phyloP scores from a whole-genome alignment of 495 filamentous ascomycete species.

The Penicillium paxilli region DNA sequence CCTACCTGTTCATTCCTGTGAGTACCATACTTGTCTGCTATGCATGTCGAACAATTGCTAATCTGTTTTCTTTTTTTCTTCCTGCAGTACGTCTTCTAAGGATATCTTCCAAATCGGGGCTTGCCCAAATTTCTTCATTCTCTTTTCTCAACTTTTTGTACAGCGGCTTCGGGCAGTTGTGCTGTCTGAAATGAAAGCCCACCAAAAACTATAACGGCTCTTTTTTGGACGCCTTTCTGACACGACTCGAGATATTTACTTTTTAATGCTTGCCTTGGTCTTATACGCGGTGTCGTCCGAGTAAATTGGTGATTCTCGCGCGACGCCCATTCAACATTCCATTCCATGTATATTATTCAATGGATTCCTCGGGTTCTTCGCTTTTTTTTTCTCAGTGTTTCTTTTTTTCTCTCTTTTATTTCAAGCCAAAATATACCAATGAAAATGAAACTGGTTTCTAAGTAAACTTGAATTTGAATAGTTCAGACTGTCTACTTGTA shows the following conservation, averaged over 20 bases:
- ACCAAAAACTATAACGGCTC: constrained; percentile 10
- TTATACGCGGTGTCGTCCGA: not conserved
- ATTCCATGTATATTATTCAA: constrained; percentile 31
- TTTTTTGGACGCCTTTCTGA: constrained; percentile 3
- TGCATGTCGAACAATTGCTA: not conserved
- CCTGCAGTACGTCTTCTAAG: constrained; percentile 38
- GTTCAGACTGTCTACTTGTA: no score
- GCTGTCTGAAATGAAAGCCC: constrained; percentile 6
- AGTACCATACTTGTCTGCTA: constrained; percentile 37
- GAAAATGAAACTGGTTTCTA: not conserved
- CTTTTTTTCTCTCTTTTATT: not conserved
- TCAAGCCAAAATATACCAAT: not conserved
- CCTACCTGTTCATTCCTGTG: constrained; percentile 96
- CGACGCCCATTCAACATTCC: constrained; percentile 7
- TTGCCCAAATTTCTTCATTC: not conserved
- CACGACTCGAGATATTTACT: constrained; percentile 20
- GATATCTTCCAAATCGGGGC: not conserved
- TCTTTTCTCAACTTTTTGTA: constrained; percentile 13
- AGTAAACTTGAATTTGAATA: not conserved
- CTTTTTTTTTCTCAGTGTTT: not conserved
- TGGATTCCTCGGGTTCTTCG: constrained; percentile 9
- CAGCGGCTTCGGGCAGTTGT: constrained; percentile 15
- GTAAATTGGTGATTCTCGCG: not conserved
- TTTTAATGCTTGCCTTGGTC: constrained; percentile 19
- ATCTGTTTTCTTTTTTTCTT: not conserved